phyloP scores from a whole-genome alignment of 495 filamentous ascomycete genomes.

The Cercophora newfieldiana region DNA sequence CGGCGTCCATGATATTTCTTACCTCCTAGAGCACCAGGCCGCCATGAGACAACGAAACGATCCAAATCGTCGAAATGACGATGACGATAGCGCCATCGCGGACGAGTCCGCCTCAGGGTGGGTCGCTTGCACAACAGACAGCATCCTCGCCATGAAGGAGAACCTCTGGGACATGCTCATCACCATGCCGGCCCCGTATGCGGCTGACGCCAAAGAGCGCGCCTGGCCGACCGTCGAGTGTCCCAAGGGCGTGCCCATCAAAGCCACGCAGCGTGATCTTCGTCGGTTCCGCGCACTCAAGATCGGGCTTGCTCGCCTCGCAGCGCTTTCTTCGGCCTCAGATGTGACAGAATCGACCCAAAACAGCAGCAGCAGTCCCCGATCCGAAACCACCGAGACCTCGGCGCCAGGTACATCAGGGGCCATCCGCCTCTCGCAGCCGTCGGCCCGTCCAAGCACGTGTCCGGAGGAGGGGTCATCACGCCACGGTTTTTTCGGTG shows the following conservation, averaged over 20 bases:
- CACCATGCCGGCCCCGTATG: constrained; percentile 66
- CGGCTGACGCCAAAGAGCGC: constrained; percentile 54
- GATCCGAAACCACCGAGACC: constrained; percentile 25
- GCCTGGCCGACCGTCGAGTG: constrained; percentile 75
- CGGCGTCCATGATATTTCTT: constrained; percentile 88
- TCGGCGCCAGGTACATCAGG: constrained; percentile 26
- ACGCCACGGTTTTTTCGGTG: background rate
- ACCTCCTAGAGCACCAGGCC: constrained; percentile 58
- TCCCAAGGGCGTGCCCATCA: constrained; percentile 62
- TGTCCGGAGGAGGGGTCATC: constrained; percentile 25
- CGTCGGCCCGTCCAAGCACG: constrained; percentile 31
- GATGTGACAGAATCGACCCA: constrained; percentile 24
- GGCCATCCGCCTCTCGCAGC: constrained; percentile 24
- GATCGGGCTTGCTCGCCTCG: constrained; percentile 60
- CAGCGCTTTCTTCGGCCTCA: constrained; percentile 25
- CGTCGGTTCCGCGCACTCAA: constrained; percentile 75
- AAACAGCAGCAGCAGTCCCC: constrained; percentile 18
- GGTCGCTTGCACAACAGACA: constrained; percentile 95
- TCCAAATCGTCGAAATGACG: constrained; percentile 23
- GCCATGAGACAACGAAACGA: constrained; percentile 33
- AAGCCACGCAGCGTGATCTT: constrained; percentile 88
- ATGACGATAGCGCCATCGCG: constrained; percentile 17
- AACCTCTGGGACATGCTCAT: constrained; percentile 86
- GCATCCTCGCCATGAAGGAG: constrained; percentile 79
- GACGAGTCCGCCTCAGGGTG: constrained; percentile 66